Conservation (phyloP, 164 flowering plant species). For the Litsea cubeba region DNA sequence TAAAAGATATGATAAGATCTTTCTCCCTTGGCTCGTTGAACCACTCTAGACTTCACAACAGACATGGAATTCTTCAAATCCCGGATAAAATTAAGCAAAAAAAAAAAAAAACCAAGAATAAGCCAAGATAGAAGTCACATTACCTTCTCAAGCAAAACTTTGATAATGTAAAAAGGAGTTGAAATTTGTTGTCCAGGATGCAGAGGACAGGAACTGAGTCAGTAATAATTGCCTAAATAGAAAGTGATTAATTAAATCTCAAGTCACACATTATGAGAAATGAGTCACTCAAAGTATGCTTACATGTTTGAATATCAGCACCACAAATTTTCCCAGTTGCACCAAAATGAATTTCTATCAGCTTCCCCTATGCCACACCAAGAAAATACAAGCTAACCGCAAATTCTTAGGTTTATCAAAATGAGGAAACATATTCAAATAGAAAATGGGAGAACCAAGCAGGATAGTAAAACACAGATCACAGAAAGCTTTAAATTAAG, state of each 20-base stretch:
- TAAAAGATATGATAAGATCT: constrained; percentile 92
- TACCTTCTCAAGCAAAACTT: constrained; percentile 94
- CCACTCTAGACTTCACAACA: constrained; percentile 82
- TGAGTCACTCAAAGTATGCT: constrained; percentile 22
- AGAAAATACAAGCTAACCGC: background rate
- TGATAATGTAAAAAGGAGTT: constrained; percentile 2
- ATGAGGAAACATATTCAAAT: background rate
- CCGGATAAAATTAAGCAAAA: constrained; percentile 12
- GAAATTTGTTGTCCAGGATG: background rate
- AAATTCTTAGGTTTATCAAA: background rate
- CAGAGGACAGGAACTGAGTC: constrained; percentile 10
- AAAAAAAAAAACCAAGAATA: background rate
- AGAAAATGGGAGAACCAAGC: background rate
- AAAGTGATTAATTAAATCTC: background rate
- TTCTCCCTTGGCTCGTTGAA: constrained; percentile 72
- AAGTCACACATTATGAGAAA: background rate
- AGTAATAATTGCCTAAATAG: constrained; percentile 1
- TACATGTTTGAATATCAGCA: constrained; percentile 85
- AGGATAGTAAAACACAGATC: background rate
- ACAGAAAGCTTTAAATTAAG: background rate
- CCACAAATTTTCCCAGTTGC: constrained; percentile 68
- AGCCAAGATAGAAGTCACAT: background rate
- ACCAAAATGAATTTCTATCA: constrained; percentile 77
- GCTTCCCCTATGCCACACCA: constrained; percentile 61
- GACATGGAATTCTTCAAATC: constrained; percentile 12